Percentiles rank a stretch among this genome's conserved stretches.
phyloP scores from a whole-genome alignment of 2,329 filamentous ascomycete genomes.

The Penicillium sp. region DNA sequence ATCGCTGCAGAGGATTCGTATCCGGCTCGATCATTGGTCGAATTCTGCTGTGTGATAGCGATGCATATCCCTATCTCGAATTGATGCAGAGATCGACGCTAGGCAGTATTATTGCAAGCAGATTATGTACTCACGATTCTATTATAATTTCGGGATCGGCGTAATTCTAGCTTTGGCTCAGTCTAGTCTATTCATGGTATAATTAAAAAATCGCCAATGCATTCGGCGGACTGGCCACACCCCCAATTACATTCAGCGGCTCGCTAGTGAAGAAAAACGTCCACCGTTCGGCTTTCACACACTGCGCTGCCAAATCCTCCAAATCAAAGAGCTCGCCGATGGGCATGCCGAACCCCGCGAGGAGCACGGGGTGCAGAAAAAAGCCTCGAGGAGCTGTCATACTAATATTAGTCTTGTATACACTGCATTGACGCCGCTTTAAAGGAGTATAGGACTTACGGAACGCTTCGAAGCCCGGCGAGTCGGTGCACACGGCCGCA shows the following conservation, averaged over 20 bases:
- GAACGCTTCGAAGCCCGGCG: constrained; percentile 24
- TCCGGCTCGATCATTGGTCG: too few relatives aligned
- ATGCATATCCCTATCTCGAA: too few relatives aligned
- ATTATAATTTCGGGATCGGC: too few relatives aligned
- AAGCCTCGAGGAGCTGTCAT: constrained; percentile 13
- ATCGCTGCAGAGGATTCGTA: too few relatives aligned
- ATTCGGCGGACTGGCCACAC: constrained; percentile 31
- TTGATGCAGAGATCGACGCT: too few relatives aligned
- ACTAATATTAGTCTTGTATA: neutral
- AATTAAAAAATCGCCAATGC: constrained; percentile 22
- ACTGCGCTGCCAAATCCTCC: constrained; percentile 37
- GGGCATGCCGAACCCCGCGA: constrained; percentile 40
- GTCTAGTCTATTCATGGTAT: too few relatives aligned
- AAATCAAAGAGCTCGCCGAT: constrained; percentile 48
- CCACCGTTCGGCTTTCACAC: constrained; percentile 35
- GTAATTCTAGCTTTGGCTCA: too few relatives aligned
- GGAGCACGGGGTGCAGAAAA: constrained; percentile 39
- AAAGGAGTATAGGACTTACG: constrained; percentile 12
- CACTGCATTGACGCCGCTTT: too few relatives aligned
- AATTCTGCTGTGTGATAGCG: too few relatives aligned
- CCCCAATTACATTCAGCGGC: constrained; percentile 42
- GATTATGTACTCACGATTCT: too few relatives aligned
- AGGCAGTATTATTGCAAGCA: too few relatives aligned
- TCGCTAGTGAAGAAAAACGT: constrained; percentile 43
- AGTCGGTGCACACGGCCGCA: constrained; percentile 25